These are phyloP conservation scores for Pyronema omphalodes DNA, from an alignment of 495 filamentous ascomycete species.

Conservation along the genomic window DNA sequence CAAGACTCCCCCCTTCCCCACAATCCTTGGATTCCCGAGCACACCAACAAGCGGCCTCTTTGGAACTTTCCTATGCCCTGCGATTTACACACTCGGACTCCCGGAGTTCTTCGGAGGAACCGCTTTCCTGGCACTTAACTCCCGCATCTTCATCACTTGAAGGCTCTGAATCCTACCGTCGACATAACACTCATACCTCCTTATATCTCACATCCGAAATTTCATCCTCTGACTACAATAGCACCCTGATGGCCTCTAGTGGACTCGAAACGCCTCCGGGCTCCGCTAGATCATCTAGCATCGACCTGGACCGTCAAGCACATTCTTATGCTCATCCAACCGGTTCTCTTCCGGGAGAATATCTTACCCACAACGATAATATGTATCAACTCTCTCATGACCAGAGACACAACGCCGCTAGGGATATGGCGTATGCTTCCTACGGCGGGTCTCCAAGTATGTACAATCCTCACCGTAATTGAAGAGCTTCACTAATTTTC, in stretches of 20 bases:
- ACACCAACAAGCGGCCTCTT: background rate
- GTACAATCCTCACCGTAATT: background rate
- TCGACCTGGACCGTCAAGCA: background rate
- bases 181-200: background rate
- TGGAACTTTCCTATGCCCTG: background rate
- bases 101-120: background rate
- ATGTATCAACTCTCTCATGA: background rate
- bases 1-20: background rate
- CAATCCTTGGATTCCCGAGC: background rate
- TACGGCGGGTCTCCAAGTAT: background rate
- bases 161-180: background rate
- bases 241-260: background rate
- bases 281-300: background rate
- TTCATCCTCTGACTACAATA: background rate
- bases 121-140: background rate
- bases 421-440: background rate
- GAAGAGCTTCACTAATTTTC: background rate
- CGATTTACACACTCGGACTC: background rate
- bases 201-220: background rate
- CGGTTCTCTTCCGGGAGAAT: background rate
- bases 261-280: constrained; percentile 2
- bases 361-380: background rate
- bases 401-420: background rate
- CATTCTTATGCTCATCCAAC: background rate
- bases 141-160: background rate